phyloP scores from a whole-genome alignment of 768 basidiomycete genomes.

The Leccinum sublutescens region DNA sequence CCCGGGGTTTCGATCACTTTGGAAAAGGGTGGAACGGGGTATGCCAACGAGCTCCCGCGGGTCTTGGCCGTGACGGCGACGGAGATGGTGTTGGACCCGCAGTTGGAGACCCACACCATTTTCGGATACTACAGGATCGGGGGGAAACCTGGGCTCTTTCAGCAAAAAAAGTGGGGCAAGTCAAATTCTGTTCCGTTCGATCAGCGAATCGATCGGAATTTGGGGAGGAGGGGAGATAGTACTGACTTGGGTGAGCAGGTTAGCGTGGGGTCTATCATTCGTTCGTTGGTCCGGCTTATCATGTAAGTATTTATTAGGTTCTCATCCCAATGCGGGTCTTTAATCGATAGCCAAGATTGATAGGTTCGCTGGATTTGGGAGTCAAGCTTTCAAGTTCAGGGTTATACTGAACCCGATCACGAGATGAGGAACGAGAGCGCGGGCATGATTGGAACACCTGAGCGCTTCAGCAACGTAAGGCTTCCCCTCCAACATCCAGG shows the following conservation, averaged over 20 bases:
- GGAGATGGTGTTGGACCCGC: not conserved
- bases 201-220: not conserved
- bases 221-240: not conserved
- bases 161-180: not conserved
- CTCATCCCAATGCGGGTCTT: not conserved
- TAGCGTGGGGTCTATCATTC: too few species aligned
- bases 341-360: not conserved
- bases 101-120: slow-evolving; percentile 23
- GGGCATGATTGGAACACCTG: too few species aligned
- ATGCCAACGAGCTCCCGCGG: slow-evolving; percentile 3
- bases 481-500: too few species aligned
- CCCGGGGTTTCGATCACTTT: not conserved
- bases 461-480: too few species aligned
- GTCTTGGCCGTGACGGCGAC: slow-evolving; percentile 9
- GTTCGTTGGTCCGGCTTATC: not conserved
- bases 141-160: not conserved
- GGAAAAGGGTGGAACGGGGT: not conserved
- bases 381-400: not conserved
- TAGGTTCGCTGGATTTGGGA: not conserved
- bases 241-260: too few species aligned
- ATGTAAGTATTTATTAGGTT: not conserved
- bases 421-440: too few species aligned
- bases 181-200: not conserved
- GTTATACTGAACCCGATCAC: too few species aligned
- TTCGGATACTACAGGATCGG: not conserved